phyloP scores from a whole-genome alignment of 2,329 filamentous ascomycete species.

The Diaporthe citri region DNA sequence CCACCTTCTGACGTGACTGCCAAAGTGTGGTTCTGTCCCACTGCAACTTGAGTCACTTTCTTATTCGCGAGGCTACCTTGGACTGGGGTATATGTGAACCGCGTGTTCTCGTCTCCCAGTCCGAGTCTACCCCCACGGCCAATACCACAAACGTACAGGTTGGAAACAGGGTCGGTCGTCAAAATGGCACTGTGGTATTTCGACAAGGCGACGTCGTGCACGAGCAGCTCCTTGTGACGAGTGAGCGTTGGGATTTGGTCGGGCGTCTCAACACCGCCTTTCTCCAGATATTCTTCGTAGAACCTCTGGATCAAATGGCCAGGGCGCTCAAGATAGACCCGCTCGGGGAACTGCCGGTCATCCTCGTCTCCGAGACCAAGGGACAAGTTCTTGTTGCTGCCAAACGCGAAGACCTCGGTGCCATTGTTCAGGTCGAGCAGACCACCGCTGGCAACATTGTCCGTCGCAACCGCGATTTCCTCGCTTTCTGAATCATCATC shows the following conservation, averaged over 20 bases:
- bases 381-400: conserved; percentile 95
- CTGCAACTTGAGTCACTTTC: conserved; percentile 80
- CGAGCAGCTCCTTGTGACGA: conserved; percentile 77
- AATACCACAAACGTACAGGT: conserved; percentile 93
- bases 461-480: conserved; percentile 50
- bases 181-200: conserved; percentile 93
- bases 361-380: conserved; percentile 96
- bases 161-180: conserved; percentile 88
- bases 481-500: conserved; percentile 70
- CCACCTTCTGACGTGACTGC: conserved; percentile 89
- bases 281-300: conserved; percentile 74
- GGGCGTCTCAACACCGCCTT: conserved; percentile 52
- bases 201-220: conserved; percentile 87
- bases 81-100: conserved; percentile 87
- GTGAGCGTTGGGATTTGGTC: conserved; percentile 79
- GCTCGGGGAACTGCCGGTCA: conserved; percentile 93
- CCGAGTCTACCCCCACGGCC: conserved; percentile 91
- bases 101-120: conserved; percentile 88
- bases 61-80: conserved; percentile 81
- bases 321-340: conserved; percentile 81
- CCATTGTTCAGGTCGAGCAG: conserved; percentile 57
- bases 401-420: conserved; percentile 93
- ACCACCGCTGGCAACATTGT: conserved; percentile 29
- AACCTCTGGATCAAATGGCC: conserved; percentile 82
- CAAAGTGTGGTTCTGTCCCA: conserved; percentile 93